Evolutionary conservation across 106 monocot species (phyloP).

Genomic region (Xerophyta viscosa): DNA sequence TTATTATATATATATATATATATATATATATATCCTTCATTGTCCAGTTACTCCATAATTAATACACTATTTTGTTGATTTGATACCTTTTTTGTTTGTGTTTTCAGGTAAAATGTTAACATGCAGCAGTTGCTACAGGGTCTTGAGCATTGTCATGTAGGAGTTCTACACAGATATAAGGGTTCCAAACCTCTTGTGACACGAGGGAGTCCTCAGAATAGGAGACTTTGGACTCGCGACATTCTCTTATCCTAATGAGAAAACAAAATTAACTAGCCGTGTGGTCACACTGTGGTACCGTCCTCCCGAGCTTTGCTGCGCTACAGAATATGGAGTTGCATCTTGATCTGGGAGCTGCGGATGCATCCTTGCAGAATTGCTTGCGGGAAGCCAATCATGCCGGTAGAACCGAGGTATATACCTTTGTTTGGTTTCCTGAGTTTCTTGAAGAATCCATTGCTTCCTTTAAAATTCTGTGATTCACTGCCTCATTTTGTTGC

Average conservation of each 20-base stretch:
- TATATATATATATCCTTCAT: too few species aligned
- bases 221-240: constrained; percentile 73
- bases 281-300: constrained; percentile 76
- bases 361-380: constrained; percentile 64
- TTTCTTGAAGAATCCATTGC: too few species aligned
- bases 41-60: too few species aligned
- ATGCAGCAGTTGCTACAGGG: constrained; percentile 53
- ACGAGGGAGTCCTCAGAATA: constrained; percentile 58
- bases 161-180: constrained; percentile 70
- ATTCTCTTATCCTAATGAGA: constrained; percentile 43
- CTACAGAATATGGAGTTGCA: constrained; percentile 48
- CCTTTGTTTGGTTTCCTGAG: too few species aligned
- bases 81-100: not conserved
- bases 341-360: constrained; percentile 66
- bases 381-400: constrained; percentile 73
- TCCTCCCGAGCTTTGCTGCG: constrained; percentile 66
- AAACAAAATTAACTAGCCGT: constrained; percentile 54
- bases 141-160: constrained; percentile 64
- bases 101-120: constrained; percentile 70
- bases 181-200: constrained; percentile 51
- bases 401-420: constrained; percentile 68
- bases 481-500: too few species aligned
- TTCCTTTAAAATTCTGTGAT: too few species aligned
- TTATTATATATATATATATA: too few species aligned
- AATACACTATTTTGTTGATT: too few species aligned